Evolutionary conservation across 345 rosid species (phyloP), one percentile per base, ranked within the genome.

Genomic region (Eucalyptus regnans): DNA sequence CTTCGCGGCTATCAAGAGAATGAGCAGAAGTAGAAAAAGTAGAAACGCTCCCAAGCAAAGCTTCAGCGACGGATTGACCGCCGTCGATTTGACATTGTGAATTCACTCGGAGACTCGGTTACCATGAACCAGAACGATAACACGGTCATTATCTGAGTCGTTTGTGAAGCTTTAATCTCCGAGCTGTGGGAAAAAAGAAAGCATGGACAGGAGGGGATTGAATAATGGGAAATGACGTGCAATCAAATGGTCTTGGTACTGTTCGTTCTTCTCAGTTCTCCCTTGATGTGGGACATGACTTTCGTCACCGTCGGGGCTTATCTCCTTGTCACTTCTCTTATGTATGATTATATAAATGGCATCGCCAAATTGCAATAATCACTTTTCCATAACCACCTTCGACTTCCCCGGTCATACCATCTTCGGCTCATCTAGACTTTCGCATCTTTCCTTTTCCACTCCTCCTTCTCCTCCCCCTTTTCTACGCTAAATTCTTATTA

Each of bases 221-320:
- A 86, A 51, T 51, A 18, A 18, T 31, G 54, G 46, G 60, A 86
- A 51, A 17, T 50, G 48, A n/a, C 87, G 44, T 18, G 11, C 54
- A 23, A 51, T 86, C 41, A 6, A 14, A 18, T 86, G 37, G 31
- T 51, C 27, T 16, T 7, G 46, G 54, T 86, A 17, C 41, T 13
- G 60, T 86, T 33, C 87, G 33, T 27, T n/a, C 66, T 23, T 23
- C 41, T 41, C 41, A 41, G 41, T 41, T 41, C 27, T 68, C 60
- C 56, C 52, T 66, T 88, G 85, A 15, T 52, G 89, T 7, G 37
- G 89, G 90, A 31, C 68, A 87, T 37, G 33, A 58, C 50, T 88
- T 87, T 81, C 89, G 91, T 92, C 91, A 90, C 81, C 86, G 88
- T 84, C 52, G 87, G 90, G 89, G 85, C 49, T 64, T 58, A 88